Evolutionary conservation across 768 basidiomycete species (phyloP).

Genomic region (Mrakia hoshinonis): DNA sequence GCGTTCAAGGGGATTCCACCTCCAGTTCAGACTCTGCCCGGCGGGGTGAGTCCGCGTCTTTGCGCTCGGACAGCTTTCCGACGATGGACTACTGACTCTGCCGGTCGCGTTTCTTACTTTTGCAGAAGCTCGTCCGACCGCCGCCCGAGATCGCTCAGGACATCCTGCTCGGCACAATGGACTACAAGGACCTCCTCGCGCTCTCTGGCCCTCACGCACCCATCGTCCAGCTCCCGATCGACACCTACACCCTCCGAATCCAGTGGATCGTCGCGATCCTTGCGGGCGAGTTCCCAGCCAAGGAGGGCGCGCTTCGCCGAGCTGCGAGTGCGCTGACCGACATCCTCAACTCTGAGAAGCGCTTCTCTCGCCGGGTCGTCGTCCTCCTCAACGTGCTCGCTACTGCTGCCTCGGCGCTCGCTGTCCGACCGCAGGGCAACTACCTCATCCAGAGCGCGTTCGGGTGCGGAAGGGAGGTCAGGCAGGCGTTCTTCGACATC

Average conservation of each 20-base stretch:
- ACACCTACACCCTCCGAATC: not conserved
- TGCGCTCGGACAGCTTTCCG: not conserved
- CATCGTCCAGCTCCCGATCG: not conserved
- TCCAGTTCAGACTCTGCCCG: not conserved
- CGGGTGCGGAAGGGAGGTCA: not conserved
- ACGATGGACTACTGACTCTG: too few relatives aligned
- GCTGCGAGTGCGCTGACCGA: constrained; percentile 1
- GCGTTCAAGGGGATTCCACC: not conserved
- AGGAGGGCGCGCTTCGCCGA: constrained; percentile 8
- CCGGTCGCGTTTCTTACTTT: not conserved
- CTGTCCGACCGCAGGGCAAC: constrained; percentile 10
- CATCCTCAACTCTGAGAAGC: constrained; percentile 10
- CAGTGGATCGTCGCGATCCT: constrained; percentile 10
- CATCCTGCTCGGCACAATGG: constrained; percentile 9
- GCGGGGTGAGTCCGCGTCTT: constrained; percentile 1
- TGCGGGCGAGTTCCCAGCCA: constrained; percentile 3
- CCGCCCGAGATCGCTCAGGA: constrained; percentile 10
- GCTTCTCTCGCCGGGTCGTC: constrained; percentile 7
- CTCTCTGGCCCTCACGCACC: not conserved
- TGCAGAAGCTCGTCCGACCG: not conserved
- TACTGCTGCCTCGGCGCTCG: not conserved
- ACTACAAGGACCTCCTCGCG: constrained; percentile 6
- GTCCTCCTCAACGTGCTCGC: constrained; percentile 4
- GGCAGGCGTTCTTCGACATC: constrained; percentile 9
- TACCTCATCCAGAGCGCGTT: constrained; percentile 10